phyloP scores from a whole-genome alignment of 2,329 filamentous ascomycete species.

The Phyllosticta ampelicida region DNA sequence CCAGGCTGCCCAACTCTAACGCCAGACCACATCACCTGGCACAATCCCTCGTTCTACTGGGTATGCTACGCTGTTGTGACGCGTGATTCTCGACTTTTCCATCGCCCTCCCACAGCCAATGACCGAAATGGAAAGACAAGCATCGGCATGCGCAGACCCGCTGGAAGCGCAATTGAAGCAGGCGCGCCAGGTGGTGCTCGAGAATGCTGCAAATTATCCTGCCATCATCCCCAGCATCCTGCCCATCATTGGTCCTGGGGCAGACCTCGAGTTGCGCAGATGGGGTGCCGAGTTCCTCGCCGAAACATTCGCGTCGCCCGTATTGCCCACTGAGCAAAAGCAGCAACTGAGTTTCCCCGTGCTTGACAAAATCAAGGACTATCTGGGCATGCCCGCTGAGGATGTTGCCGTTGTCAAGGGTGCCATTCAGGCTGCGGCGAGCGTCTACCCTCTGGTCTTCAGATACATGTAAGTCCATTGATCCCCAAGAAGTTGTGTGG shows the following conservation, averaged over 20 bases:
- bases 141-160: conserved; percentile 4
- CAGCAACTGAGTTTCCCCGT: conserved; percentile 66
- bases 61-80: not conserved
- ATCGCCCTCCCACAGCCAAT: not conserved
- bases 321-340: conserved; percentile 66
- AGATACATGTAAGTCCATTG: conserved; percentile 69
- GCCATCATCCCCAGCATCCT: conserved; percentile 86
- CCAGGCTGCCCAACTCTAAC: not conserved
- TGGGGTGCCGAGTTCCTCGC: conserved; percentile 96
- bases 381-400: conserved; percentile 43
- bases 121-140: not conserved
- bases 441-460: conserved; percentile 85
- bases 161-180: conserved; percentile 70
- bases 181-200: conserved; percentile 79
- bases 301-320: conserved; percentile 91
- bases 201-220: conserved; percentile 78
- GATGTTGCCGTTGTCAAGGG: conserved; percentile 75
- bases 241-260: conserved; percentile 70
- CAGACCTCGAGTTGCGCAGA: conserved; percentile 65
- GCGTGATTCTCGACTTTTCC: not conserved
- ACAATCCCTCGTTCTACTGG: not conserved
- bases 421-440: conserved; percentile 78
- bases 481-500: conserved; percentile 13
- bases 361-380: conserved; percentile 56
- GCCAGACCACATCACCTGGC: not conserved